phyloP scores from a whole-genome alignment of 176 grass and related monocot species.

The Saccharum spontaneum region DNA sequence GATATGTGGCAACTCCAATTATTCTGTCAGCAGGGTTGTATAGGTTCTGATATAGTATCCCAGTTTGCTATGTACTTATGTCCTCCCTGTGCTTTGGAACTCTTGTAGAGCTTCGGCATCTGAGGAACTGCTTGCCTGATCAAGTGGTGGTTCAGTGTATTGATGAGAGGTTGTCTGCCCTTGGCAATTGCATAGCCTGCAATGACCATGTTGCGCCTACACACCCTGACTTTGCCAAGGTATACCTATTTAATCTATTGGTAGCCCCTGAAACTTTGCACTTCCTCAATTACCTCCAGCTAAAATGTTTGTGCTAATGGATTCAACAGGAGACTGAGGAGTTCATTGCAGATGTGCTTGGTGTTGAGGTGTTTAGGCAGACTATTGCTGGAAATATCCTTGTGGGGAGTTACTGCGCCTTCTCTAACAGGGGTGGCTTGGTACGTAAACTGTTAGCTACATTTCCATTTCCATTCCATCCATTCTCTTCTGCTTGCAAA shows the following conservation, averaged over 20 bases:
- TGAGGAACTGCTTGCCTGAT: slow-evolving; percentile 96
- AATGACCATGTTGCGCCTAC: slow-evolving; percentile 99
- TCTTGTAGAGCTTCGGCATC: slow-evolving; percentile 85
- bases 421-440: slow-evolving; percentile 92
- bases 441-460: slow-evolving; percentile 22
- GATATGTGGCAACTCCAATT: not conserved
- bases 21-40: not conserved
- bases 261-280: not conserved
- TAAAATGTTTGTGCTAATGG: not conserved
- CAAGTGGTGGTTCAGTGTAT: slow-evolving; percentile 91
- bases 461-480: not conserved
- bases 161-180: slow-evolving; percentile 83
- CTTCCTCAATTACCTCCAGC: not conserved
- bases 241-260: slow-evolving; percentile 20
- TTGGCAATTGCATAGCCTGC: slow-evolving; percentile 89
- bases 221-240: slow-evolving; percentile 92
- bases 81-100: slow-evolving; percentile 13
- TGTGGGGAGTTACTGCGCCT: slow-evolving; percentile 83
- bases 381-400: slow-evolving; percentile 95
- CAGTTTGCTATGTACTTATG: not conserved
- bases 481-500: not conserved
- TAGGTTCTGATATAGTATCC: not conserved
- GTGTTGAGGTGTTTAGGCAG: slow-evolving; percentile 90
- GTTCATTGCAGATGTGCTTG: slow-evolving; percentile 90
- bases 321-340: slow-evolving; percentile 80